Evolutionary conservation across 1,139 yeast species (phyloP).

Genomic region (Yamadazyma dendronema): DNA sequence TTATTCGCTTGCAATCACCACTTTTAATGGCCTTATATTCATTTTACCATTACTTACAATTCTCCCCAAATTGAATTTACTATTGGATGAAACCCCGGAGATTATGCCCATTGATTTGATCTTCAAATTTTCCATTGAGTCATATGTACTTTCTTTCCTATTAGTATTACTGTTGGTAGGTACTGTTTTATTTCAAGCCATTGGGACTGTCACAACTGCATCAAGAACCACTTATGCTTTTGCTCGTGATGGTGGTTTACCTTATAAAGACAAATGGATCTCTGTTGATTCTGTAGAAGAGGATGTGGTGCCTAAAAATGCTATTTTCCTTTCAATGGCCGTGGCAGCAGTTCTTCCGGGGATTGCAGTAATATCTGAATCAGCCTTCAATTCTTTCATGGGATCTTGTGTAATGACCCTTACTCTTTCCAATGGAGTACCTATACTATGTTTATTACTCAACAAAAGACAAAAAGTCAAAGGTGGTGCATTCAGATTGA

Average conservation of each 20-base stretch:
- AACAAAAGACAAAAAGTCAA: slow-evolving; percentile 61
- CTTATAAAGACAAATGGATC: slow-evolving; percentile 64
- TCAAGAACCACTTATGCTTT: slow-evolving; percentile 85
- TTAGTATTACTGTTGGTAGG: slow-evolving; percentile 67
- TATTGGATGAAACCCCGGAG: slow-evolving; percentile 61
- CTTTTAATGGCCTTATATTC: slow-evolving; percentile 67
- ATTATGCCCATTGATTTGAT: slow-evolving; percentile 66
- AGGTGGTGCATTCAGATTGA: slow-evolving; percentile 71
- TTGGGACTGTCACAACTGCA: slow-evolving; percentile 80
- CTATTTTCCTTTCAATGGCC: slow-evolving; percentile 66
- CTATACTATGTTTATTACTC: slow-evolving; percentile 61
- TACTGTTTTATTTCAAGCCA: slow-evolving; percentile 72
- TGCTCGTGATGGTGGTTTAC: slow-evolving; percentile 87
- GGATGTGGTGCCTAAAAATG: slow-evolving; percentile 66
- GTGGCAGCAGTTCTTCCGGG: slow-evolving; percentile 62
- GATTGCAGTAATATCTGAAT: slow-evolving; percentile 64
- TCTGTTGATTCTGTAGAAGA: slow-evolving; percentile 61
- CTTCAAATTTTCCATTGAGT: slow-evolving; percentile 67
- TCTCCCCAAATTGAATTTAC: slow-evolving; percentile 57
- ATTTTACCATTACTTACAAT: slow-evolving; percentile 70
- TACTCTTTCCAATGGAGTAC: slow-evolving; percentile 76
- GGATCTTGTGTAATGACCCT: slow-evolving; percentile 83
- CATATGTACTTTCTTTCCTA: slow-evolving; percentile 64
- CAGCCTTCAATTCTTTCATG: slow-evolving; percentile 82
- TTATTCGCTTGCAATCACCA: slow-evolving; percentile 61